These are phyloP conservation scores for Kazachstania taianensis DNA, from an alignment of 805 yeast genomes.

Conservation along the genomic window DNA sequence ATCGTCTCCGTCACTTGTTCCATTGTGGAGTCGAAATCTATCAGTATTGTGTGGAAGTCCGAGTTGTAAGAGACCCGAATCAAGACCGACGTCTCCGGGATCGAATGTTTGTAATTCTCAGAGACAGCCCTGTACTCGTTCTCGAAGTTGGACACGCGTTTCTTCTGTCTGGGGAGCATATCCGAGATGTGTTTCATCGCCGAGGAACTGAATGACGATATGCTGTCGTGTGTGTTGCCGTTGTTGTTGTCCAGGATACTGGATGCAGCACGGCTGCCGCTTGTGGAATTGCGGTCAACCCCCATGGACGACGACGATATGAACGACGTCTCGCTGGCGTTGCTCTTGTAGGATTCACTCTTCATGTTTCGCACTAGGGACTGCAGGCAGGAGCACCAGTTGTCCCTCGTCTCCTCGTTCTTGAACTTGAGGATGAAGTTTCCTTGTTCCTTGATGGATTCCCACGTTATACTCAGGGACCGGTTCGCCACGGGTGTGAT, in stretches of 20 bases:
- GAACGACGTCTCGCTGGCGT: constrained; percentile 21
- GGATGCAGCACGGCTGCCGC: constrained; percentile 1
- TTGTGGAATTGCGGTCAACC: background rate
- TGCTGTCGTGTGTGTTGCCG: constrained; percentile 19
- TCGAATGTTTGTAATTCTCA: constrained; percentile 31
- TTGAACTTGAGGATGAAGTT: constrained; percentile 72
- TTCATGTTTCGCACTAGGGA: constrained; percentile 24
- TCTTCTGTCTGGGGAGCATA: constrained; percentile 17
- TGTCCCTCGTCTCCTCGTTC: constrained; percentile 71
- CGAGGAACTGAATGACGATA: constrained; percentile 17
- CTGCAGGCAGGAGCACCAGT: constrained; percentile 68
- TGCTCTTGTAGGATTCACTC: constrained; percentile 26
- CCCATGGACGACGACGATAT: constrained; percentile 14
- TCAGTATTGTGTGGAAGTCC: constrained; percentile 55
- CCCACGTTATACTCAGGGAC: constrained; percentile 62
- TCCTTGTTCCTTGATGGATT: constrained; percentile 81
- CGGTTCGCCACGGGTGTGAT: constrained; percentile 41
- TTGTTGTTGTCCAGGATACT: too few relatives aligned
- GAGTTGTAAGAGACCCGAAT: constrained; percentile 35
- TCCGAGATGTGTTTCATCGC: constrained; percentile 23
- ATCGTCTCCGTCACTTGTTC: constrained; percentile 48
- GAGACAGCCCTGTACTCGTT: constrained; percentile 32
- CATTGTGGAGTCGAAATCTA: constrained; percentile 42
- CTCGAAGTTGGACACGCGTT: constrained; percentile 16
- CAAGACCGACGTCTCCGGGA: constrained; percentile 32